A percentile compares a stretch with the other conserved stretches of the same genome.
phyloP scores from a whole-genome alignment of 148 eudicot genomes.

The Diospyros kaki region DNA sequence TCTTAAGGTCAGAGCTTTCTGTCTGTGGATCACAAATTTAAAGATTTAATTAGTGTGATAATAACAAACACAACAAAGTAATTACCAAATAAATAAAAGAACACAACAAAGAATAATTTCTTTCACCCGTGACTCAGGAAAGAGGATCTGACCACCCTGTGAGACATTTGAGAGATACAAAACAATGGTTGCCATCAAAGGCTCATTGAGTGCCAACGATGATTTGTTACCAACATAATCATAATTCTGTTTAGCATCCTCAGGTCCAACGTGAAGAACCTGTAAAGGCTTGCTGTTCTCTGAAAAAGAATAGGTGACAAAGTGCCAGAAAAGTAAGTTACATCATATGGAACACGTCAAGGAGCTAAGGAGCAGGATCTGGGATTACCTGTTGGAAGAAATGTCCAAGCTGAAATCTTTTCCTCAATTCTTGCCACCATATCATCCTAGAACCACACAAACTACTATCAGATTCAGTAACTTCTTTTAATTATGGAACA shows the following conservation, averaged over 20 bases:
- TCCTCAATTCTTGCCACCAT: conserved; percentile 54
- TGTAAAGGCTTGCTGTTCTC: conserved; percentile 58
- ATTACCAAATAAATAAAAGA: too few species aligned
- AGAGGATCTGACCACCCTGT: conserved; percentile 79
- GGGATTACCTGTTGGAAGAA: conserved; percentile 72
- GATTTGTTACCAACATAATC: conserved; percentile 51
- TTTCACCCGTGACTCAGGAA: conserved; percentile 73
- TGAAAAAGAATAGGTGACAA: conserved; percentile 17
- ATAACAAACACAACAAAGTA: not conserved
- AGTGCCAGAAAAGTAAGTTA: conserved; percentile 10
- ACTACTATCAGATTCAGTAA: not conserved
- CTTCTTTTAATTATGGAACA: not conserved
- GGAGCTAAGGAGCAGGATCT: conserved; percentile 2
- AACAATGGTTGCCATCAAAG: conserved; percentile 78
- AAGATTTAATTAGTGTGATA: conserved; percentile 1
- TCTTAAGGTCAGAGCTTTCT: conserved; percentile 32
- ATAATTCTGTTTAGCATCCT: conserved; percentile 40
- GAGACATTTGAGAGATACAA: conserved; percentile 70
- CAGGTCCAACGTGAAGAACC: conserved; percentile 43
- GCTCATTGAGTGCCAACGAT: conserved; percentile 29
- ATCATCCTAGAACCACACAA: conserved; percentile 45
- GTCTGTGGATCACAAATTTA: conserved; percentile 25
- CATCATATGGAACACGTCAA: not conserved
- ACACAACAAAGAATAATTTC: not conserved
- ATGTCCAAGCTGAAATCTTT: conserved; percentile 85